Conservation (phyloP, 495 filamentous ascomycete genomes). For the Tuber microsphaerosporum region DNA sequence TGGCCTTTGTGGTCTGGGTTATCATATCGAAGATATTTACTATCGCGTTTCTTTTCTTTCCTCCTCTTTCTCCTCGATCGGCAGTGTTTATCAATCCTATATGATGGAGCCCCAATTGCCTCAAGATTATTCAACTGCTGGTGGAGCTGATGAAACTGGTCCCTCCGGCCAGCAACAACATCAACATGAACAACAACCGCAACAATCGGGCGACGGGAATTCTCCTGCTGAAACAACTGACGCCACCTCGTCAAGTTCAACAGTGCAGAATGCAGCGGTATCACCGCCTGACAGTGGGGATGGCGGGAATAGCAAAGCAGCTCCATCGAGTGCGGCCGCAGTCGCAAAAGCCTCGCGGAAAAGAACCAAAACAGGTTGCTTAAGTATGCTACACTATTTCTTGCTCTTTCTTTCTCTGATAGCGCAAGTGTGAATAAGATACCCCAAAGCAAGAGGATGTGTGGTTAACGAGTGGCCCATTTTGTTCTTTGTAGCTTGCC, state of each 20-base stretch:
- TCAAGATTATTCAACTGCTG: conserved; percentile 7
- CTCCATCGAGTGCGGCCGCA: conserved; percentile 28
- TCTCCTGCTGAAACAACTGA: conserved; percentile 20
- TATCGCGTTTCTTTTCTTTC: not conserved
- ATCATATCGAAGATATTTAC: not conserved
- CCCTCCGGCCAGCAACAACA: conserved; percentile 19
- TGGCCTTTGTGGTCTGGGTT: not conserved
- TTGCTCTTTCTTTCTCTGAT: conserved; percentile 10
- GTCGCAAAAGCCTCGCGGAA: conserved; percentile 50
- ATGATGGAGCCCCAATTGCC: conserved; percentile 22
- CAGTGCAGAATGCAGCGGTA: conserved; percentile 14
- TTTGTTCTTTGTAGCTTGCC: conserved; percentile 58
- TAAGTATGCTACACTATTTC: conserved; percentile 58
- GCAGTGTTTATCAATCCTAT: not conserved
- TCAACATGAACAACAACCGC: conserved; percentile 10
- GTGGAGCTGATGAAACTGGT: not conserved
- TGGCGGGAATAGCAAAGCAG: conserved; percentile 14
- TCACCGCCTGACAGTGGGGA: conserved; percentile 1
- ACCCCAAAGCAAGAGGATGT: not conserved
- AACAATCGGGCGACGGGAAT: conserved; percentile 4
- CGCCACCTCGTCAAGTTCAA: conserved; percentile 14
- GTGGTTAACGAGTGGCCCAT: conserved; percentile 18
- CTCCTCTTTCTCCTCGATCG: not conserved
- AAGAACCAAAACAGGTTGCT: conserved; percentile 91
- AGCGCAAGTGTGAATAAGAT: not conserved